Conservation (phyloP, 768 basidiomycete genomes). For the Neoboletus subvelutipes region DNA sequence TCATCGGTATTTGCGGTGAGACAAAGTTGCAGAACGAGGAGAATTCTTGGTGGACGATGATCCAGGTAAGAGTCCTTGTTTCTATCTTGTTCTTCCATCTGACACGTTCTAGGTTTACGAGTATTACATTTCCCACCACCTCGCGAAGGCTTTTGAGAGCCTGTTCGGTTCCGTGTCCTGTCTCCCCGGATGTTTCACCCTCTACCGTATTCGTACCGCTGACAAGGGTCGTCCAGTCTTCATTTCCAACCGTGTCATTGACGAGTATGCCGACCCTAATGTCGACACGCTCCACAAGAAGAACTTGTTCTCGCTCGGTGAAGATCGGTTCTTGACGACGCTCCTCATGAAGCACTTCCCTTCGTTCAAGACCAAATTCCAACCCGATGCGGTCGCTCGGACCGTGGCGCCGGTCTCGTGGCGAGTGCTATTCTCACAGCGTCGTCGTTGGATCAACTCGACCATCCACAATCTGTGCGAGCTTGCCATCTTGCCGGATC, state of each 20-base stretch:
- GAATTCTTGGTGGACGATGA: slow-evolving; percentile 76
- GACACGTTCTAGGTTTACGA: slow-evolving; percentile 51
- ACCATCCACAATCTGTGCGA: slow-evolving; percentile 70
- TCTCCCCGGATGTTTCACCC: slow-evolving; percentile 72
- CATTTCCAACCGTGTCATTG: slow-evolving; percentile 69
- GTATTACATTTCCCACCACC: slow-evolving; percentile 66
- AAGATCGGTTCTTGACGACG: slow-evolving; percentile 71
- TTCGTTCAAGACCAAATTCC: slow-evolving; percentile 67
- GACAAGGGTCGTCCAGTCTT: slow-evolving; percentile 72
- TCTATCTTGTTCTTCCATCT: not conserved
- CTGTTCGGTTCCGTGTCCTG: slow-evolving; percentile 70
- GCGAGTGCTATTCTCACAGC: slow-evolving; percentile 61
- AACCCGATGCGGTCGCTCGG: slow-evolving; percentile 58
- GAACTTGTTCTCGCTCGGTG: slow-evolving; percentile 66
- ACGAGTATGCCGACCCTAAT: slow-evolving; percentile 64
- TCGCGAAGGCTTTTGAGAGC: slow-evolving; percentile 68
- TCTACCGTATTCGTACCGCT: slow-evolving; percentile 68
- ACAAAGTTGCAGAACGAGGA: slow-evolving; percentile 68
- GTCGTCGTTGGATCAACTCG: slow-evolving; percentile 75
- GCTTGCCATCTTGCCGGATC: slow-evolving; percentile 57
- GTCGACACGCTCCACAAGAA: slow-evolving; percentile 74
- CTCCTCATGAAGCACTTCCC: slow-evolving; percentile 72
- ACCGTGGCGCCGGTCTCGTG: slow-evolving; percentile 65
- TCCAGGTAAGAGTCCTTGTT: slow-evolving; percentile 44
- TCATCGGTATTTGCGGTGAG: slow-evolving; percentile 71